These are phyloP conservation scores for Xylariaceae sp. DNA, from an alignment of 2,329 filamentous ascomycete species.

Conservation along the genomic window DNA sequence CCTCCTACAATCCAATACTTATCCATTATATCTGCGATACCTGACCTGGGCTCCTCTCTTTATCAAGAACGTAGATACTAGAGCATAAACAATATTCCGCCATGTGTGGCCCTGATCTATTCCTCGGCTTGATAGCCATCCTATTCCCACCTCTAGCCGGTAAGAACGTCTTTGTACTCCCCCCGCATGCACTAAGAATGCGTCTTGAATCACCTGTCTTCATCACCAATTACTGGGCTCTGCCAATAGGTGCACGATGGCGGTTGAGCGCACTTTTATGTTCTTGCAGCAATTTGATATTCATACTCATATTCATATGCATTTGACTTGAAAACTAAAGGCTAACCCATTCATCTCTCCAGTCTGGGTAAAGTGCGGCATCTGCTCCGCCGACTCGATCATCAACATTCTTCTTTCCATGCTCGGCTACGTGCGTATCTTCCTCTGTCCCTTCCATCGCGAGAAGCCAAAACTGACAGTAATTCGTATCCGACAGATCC, in stretches of 20 bases:
- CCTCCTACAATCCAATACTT: too few relatives aligned
- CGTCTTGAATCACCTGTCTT: background rate
- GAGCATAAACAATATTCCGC: background rate
- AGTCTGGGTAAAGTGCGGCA: conserved; percentile 97
- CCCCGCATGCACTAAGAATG: background rate
- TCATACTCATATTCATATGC: too few relatives aligned
- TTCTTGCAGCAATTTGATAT: too few relatives aligned
- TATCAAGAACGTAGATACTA: background rate
- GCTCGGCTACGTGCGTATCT: conserved; percentile 65
- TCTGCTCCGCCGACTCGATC: conserved; percentile 89
- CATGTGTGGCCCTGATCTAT: conserved; percentile 67
- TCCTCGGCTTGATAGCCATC: conserved; percentile 68
- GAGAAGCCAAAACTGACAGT: too few relatives aligned
- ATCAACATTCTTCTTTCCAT: conserved; percentile 93
- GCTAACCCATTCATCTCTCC: conserved; percentile 41
- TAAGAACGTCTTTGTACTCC: conserved; percentile 50
- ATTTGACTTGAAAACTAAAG: background rate
- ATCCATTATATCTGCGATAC: too few relatives aligned
- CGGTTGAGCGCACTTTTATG: too few relatives aligned
- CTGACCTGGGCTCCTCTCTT: background rate
- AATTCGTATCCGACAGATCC: conserved; percentile 61
- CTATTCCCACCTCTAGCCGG: conserved; percentile 70
- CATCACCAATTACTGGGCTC: background rate
- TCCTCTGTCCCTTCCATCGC: background rate
- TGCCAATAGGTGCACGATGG: too few relatives aligned